Base-by-base conservation (phyloP, 352 stramenopile genomes). In the Saprolegnia diclina region DNA sequence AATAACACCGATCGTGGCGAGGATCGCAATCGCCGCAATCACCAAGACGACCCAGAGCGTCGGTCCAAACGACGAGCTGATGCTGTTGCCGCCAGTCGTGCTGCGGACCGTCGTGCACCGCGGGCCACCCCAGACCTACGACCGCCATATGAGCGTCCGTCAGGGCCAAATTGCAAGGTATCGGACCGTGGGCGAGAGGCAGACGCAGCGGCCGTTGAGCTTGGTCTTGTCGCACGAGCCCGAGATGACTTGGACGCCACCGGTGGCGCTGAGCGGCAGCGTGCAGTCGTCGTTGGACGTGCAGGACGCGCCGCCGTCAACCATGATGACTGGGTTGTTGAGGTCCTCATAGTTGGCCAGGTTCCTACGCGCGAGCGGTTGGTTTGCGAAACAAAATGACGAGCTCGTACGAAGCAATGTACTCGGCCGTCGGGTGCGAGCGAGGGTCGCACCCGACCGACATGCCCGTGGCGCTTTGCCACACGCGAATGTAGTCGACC, bases 401-500 rank as follows among this genome's bases (percentile, higher is more conserved):
- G 16, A 18, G 24, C 2, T 65, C 21, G 29, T 65, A 56, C 57
- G 3, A 4, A 7, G 32, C 42, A 38, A 65, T 65, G 18, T 56
- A 65, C 42, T 21, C 14, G 13, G 57, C 57, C 18, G 64, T 70
- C n/a, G 64, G 86, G 84, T 93, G 84, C 0, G 77, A 77, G 24
- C 40, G 42, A 0, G 85, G 85, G 66, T 94, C 79, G 29, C 83
- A 94, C 0, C 78, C 79, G 0, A 89, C 64, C 9, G 70, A 71
- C 83, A 91, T 91, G 0, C 46, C 3, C 0, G 73, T 76, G 6
- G 73, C 57, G 44, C 90, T 80, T 65, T 94, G 85, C 62, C 90
- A 92, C 63, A 92, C 59, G 1, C 85, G 85, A 29, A 94, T 78
- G 75, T 92, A 91, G 71, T 92, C 85, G 29, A 94, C 73, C 64